phyloP scores from a whole-genome alignment of 2,329 filamentous ascomycete genomes.

The Myotisia sp. region DNA sequence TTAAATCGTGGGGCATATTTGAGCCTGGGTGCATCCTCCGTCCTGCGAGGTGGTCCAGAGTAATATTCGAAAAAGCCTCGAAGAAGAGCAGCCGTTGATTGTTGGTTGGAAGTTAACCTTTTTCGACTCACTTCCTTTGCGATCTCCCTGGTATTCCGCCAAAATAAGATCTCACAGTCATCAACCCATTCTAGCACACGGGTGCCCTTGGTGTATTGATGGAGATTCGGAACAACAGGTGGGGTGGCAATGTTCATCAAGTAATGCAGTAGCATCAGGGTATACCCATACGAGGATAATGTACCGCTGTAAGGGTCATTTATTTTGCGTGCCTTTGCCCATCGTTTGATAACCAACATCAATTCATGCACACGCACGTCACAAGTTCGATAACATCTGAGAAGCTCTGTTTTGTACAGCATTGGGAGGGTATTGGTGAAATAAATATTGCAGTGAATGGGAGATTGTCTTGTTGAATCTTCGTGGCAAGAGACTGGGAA shows the following conservation, averaged over 20 bases:
- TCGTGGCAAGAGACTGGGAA: not conserved
- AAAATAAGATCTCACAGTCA: conserved; percentile 61
- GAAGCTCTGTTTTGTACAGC: conserved; percentile 66
- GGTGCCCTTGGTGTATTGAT: conserved; percentile 26
- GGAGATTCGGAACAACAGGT: conserved; percentile 69
- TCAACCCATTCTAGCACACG: conserved; percentile 36
- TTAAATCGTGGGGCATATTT: conserved; percentile 42
- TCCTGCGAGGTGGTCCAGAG: conserved; percentile 37
- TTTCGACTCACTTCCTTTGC: conserved; percentile 42
- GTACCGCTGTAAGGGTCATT: conserved; percentile 79
- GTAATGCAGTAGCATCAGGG: conserved; percentile 84
- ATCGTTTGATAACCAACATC: conserved; percentile 77
- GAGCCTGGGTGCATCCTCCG: not conserved
- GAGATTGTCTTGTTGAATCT: not conserved
- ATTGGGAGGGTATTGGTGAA: conserved; percentile 65
- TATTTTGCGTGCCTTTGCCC: conserved; percentile 73
- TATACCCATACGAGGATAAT: conserved; percentile 78
- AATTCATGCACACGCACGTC: conserved; percentile 65
- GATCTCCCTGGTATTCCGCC: conserved; percentile 60
- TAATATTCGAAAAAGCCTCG: conserved; percentile 84
- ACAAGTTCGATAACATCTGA: conserved; percentile 68
- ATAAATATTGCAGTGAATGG: conserved; percentile 52
- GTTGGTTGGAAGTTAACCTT: conserved; percentile 51
- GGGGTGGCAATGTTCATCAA: conserved; percentile 68
- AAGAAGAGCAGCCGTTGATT: conserved; percentile 57